Evolutionary conservation across 176 grass and related monocot genomes (phyloP).

Genomic region (Musa schizocarpa): DNA sequence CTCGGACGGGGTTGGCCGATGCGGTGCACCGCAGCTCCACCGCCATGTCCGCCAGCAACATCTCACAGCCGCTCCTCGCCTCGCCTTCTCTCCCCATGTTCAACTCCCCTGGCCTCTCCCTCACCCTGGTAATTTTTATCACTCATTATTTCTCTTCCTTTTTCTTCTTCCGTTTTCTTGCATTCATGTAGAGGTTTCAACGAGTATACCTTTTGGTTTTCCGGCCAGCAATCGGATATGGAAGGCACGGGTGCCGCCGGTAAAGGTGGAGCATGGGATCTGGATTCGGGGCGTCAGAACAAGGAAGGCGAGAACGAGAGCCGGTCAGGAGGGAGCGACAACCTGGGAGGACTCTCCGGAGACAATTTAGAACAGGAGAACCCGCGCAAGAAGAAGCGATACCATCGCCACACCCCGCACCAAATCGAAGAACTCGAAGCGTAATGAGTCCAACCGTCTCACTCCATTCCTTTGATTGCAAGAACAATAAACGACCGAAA

Average conservation of each 20-base stretch:
- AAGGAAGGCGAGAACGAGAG: slow-evolving; percentile 41
- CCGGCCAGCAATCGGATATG: slow-evolving; percentile 19
- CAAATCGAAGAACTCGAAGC: slow-evolving; percentile 79
- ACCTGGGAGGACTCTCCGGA: no score
- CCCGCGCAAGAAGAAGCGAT: slow-evolving; percentile 47
- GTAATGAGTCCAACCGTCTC: slow-evolving; percentile 15
- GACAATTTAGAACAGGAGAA: slow-evolving; percentile 17
- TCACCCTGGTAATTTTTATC: slow-evolving; percentile 31
- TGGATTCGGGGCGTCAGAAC: not conserved
- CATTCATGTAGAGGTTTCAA: not conserved
- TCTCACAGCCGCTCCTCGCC: not conserved
- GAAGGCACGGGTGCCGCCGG: slow-evolving; percentile 14
- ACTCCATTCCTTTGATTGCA: not conserved
- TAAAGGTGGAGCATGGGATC: slow-evolving; percentile 9
- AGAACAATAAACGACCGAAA: not conserved
- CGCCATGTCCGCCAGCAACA: not conserved
- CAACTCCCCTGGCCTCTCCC: slow-evolving; percentile 47
- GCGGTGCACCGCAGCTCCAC: not conserved
- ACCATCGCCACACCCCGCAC: slow-evolving; percentile 65
- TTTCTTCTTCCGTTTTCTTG: no score
- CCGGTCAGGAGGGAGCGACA: slow-evolving; percentile 30
- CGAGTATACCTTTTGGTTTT: not conserved
- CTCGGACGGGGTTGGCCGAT: not conserved
- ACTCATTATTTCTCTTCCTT: no score
- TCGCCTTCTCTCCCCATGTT: slow-evolving; percentile 10